phyloP scores from a whole-genome alignment of 192 early-diverging fungal genomes.

The Dispira simplex region DNA sequence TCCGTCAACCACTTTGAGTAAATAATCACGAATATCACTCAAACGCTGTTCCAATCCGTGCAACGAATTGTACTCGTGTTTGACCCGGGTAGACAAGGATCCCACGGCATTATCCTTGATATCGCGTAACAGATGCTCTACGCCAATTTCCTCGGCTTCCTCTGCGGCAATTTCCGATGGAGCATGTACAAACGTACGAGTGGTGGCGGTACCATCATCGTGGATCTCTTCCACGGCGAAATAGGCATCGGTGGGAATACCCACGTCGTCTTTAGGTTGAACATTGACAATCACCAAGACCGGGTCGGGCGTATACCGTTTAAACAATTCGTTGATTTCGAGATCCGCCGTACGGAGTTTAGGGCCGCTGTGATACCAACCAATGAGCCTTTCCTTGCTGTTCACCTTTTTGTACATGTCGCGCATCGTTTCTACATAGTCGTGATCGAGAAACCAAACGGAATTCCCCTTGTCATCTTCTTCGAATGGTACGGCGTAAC shows the following conservation, averaged over 20 bases:
- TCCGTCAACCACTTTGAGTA: slow-evolving; percentile 75
- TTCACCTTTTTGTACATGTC: slow-evolving; percentile 99
- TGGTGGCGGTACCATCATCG: slow-evolving; percentile 94
- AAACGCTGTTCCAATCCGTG: slow-evolving; percentile 76
- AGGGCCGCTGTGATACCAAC: slow-evolving; percentile 99
- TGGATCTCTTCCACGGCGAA: slow-evolving; percentile 97
- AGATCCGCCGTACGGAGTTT: slow-evolving; percentile 92
- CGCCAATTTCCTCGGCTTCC: slow-evolving; percentile 99
- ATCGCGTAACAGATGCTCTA: slow-evolving; percentile 94
- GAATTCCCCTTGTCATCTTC: slow-evolving; percentile 97
- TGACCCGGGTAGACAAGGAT: slow-evolving; percentile 84
- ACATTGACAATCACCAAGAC: slow-evolving; percentile 97
- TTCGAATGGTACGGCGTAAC: slow-evolving; percentile 98
- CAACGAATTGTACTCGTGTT: slow-evolving; percentile 81
- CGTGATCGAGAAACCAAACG: slow-evolving; percentile 99
- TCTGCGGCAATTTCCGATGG: slow-evolving; percentile 93
- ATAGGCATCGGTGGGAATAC: slow-evolving; percentile 94
- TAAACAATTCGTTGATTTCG: slow-evolving; percentile 97
- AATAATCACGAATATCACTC: slow-evolving; percentile 74
- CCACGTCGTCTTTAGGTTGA: slow-evolving; percentile 70
- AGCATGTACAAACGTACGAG: slow-evolving; percentile 93
- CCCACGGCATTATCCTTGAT: slow-evolving; percentile 97
- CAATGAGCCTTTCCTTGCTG: slow-evolving; percentile 89
- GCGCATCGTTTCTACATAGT: slow-evolving; percentile 98
- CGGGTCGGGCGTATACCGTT: slow-evolving; percentile 86